A percentile compares a stretch with the other conserved stretches of the same genome.
These are phyloP conservation scores for Rubia balearica DNA, from an alignment of 305 asterid species.

Conservation along the genomic window DNA sequence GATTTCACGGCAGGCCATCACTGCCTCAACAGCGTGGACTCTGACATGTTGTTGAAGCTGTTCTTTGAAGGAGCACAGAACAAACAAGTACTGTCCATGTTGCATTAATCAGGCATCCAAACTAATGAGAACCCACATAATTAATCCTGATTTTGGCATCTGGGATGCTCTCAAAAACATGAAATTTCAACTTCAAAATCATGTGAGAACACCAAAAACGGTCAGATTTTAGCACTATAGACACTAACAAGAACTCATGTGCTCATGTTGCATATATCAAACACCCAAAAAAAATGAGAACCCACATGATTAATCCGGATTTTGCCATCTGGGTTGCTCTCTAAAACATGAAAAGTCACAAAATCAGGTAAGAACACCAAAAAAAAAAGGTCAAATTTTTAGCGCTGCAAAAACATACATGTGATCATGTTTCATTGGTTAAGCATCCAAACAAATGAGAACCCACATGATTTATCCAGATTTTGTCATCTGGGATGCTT, in stretches of 20 bases:
- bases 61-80: conserved; percentile 79
- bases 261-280: conserved; percentile 24
- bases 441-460: neutral
- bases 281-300: neutral
- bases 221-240: neutral
- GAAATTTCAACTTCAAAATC: neutral
- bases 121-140: neutral
- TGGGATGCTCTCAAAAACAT: neutral
- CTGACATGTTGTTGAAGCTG: conserved; percentile 98
- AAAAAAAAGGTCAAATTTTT: no score
- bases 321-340: neutral
- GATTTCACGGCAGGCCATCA: conserved; percentile 91
- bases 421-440: conserved; percentile 24
- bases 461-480: neutral
- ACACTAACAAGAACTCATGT: no score
- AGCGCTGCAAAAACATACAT: no score
- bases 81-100: conserved; percentile 84
- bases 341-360: neutral
- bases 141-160: neutral
- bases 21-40: conserved; percentile 91
- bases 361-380: neutral
- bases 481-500: neutral
- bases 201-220: neutral
- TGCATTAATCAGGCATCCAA: conserved; percentile 8
- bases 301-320: neutral